A percentile compares a stretch with the other conserved stretches of the same genome.
Evolutionary conservation across 352 stramenopile genomes (phyloP).

Genomic region (Saprolegnia diclina): DNA sequence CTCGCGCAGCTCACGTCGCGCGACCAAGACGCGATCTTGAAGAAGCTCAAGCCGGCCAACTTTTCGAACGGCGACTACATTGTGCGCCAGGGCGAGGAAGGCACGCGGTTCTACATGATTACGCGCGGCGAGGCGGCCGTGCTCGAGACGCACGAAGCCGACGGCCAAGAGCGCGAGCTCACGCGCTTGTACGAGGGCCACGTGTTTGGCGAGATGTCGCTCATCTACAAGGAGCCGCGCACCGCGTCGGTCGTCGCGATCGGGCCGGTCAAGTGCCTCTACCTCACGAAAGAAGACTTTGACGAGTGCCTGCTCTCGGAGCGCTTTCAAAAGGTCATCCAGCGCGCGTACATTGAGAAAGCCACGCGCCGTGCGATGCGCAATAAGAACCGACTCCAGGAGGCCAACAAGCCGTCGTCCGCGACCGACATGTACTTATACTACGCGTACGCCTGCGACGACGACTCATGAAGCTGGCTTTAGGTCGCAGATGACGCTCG

Average conservation of each 20-base stretch:
- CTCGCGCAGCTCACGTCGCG: constrained; percentile 57
- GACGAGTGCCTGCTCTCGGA: constrained; percentile 78
- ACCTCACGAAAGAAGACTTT: constrained; percentile 83
- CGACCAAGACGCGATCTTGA: constrained; percentile 79
- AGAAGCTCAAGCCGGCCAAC: constrained; percentile 70
- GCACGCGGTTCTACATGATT: constrained; percentile 87
- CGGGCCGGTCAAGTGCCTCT: constrained; percentile 77
- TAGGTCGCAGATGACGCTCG: neutral
- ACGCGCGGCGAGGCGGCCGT: constrained; percentile 80
- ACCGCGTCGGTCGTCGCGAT: constrained; percentile 74
- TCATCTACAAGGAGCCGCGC: constrained; percentile 84
- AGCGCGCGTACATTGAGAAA: constrained; percentile 82
- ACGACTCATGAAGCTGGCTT: constrained; percentile 9
- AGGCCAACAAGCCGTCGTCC: constrained; percentile 29
- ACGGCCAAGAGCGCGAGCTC: constrained; percentile 60
- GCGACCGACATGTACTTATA: constrained; percentile 31
- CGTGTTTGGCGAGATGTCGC: constrained; percentile 83
- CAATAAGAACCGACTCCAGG: constrained; percentile 47
- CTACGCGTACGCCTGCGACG: neutral
- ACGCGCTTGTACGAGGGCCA: constrained; percentile 83
- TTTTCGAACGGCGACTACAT: constrained; percentile 86
- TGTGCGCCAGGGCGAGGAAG: constrained; percentile 83
- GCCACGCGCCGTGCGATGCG: constrained; percentile 77
- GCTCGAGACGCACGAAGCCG: constrained; percentile 45
- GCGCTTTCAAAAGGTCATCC: constrained; percentile 81